Base-by-base conservation (phyloP, 345 rosid genomes). In the Pelargonium nanum region DNA sequence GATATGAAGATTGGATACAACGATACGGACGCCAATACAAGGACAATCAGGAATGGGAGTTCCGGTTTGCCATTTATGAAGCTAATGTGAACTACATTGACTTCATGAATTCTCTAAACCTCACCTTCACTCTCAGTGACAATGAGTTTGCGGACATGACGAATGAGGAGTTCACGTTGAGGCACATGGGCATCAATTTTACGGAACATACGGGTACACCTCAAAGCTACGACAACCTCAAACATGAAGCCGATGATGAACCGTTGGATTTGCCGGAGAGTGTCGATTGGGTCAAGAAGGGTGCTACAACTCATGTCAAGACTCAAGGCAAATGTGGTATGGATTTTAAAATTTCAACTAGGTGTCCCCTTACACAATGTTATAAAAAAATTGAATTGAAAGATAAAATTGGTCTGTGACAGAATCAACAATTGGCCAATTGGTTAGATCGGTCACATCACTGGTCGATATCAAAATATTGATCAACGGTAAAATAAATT, bases 131-230 rank as follows among this genome's bases (percentile, higher is more conserved):
- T 65, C 81, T 88, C 30, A 74, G 75, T 22, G 72, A 81, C 56
- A 85, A 85, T 67, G 65, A 68, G 63, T 88, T 83, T 60, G 75
- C 86, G 0, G 91, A 83, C 72, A 24, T 66, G 57, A 77, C 78
- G 0, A 26, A 73, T 12, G 92, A 77, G 10, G 96, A 88, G 66
- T 85, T 85, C 55, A 70, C 71, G 52, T 66, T 53, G n/a, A 48
- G 64, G 22, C 68, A 74, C 61, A 78, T 77, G 0, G 80, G 86
- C 53, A 70, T 74, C n/a, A 72, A 70, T 58, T n/a, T 4, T 10
- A 65, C 34, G 19, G 19, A 19, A 23, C 15, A 23, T 32, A 6
- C 6, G 52, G 23, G 20, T n/a, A 23, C 16, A 28, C 15, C 56
- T 2, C 16, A 22, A 15, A 0, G 25, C 15, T 22, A 16, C 19